Evolutionary conservation across 129 eudicot species (phyloP).

Genomic region (Erigeron canadensis): DNA sequence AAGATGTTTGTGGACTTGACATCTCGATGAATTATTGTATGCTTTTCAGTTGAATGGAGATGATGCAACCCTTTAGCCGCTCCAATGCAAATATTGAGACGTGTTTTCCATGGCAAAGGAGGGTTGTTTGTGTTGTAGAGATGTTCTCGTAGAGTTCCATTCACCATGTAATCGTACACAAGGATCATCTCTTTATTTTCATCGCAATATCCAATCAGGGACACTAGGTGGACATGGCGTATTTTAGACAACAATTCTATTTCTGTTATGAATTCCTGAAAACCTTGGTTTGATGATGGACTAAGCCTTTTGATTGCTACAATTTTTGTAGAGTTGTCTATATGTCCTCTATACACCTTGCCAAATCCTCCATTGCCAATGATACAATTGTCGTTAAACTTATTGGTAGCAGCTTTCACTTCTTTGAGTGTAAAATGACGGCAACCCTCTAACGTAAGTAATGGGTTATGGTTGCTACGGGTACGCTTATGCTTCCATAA

Average conservation of each 20-base stretch:
- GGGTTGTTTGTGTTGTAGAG: constrained; percentile 33
- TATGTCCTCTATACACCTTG: constrained; percentile 40
- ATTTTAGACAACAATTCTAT: no score
- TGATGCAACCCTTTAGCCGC: constrained; percentile 57
- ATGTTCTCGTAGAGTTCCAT: constrained; percentile 59
- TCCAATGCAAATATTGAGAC: constrained; percentile 48
- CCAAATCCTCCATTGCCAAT: constrained; percentile 47
- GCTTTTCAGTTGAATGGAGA: background rate
- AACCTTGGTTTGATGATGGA: constrained; percentile 39
- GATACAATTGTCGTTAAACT: constrained; percentile 23
- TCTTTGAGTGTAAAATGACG: constrained; percentile 35
- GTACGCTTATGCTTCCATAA: constrained; percentile 10
- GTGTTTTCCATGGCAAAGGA: constrained; percentile 40
- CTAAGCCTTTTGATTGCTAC: constrained; percentile 47
- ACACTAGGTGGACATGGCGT: no score
- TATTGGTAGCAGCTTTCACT: constrained; percentile 33
- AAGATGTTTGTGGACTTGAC: background rate
- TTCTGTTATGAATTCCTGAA: constrained; percentile 33
- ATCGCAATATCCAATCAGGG: no score
- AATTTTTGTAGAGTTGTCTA: constrained; percentile 15
- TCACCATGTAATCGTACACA: no score
- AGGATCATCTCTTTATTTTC: no score
- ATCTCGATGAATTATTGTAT: background rate
- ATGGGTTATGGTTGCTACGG: constrained; percentile 39
- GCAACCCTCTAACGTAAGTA: constrained; percentile 34